Conservation (phyloP, 495 filamentous ascomycete genomes). For the Xylaria scruposa region DNA sequence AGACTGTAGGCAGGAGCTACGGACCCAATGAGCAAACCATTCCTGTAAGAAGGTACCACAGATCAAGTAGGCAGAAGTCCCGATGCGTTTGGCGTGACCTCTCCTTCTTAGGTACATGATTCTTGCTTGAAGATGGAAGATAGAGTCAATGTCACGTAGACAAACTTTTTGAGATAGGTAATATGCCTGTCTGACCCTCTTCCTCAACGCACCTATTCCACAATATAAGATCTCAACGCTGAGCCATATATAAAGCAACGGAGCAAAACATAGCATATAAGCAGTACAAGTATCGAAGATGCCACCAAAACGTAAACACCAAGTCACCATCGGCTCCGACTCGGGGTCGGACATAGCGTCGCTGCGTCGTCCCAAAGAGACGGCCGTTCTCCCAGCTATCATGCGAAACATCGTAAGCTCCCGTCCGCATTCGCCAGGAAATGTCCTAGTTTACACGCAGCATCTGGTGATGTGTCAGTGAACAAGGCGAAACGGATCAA, state of each 20-base stretch:
- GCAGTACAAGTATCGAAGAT: background rate
- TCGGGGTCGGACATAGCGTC: conserved; percentile 9
- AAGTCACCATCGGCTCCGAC: background rate
- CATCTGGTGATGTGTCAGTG: background rate
- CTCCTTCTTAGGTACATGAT: conserved; percentile 8
- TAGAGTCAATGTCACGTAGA: background rate
- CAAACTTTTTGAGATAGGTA: background rate
- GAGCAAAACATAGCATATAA: background rate
- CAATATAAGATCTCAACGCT: background rate
- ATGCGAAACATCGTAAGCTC: conserved; percentile 20
- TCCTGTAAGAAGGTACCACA: background rate
- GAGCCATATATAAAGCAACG: background rate
- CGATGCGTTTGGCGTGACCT: background rate
- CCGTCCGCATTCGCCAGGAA: background rate
- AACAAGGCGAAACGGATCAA: background rate
- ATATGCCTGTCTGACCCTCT: background rate
- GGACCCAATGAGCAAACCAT: background rate
- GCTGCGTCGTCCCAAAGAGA: conserved; percentile 14
- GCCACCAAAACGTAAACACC: conserved; percentile 22
- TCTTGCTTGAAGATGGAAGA: background rate
- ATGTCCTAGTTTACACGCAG: background rate
- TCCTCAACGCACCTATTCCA: background rate
- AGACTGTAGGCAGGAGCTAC: background rate
- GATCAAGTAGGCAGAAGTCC: background rate
- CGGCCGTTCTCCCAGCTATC: background rate